These are phyloP conservation scores for Proliferodiscus dingleyae DNA, from an alignment of 2,329 filamentous ascomycete species.

Conservation along the genomic window DNA sequence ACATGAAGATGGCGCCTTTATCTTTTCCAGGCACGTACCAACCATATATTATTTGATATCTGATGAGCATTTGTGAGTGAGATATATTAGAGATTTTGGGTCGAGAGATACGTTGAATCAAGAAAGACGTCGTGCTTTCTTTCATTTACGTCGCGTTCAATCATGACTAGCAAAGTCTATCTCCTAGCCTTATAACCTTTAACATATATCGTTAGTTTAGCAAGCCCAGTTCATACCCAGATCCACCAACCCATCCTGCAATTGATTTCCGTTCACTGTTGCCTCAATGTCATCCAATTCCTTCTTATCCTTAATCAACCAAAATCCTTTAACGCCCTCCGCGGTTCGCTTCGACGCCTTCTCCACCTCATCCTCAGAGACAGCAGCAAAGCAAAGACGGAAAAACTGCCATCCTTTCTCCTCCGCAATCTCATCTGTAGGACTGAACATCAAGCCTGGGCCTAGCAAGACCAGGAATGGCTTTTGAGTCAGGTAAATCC, in stretches of 20 bases:
- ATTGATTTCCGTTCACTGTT: constrained; percentile 1
- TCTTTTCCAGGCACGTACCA: too few relatives aligned
- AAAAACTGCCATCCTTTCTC: constrained; percentile 65
- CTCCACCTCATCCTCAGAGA: constrained; percentile 65
- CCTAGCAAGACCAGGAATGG: constrained; percentile 66
- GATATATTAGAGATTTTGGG: too few relatives aligned
- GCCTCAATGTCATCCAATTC: constrained; percentile 53
- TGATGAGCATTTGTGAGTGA: too few relatives aligned
- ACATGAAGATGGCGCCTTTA: too few relatives aligned
- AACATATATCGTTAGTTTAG: constrained; percentile 7
- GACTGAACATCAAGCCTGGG: constrained; percentile 70
- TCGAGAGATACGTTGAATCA: too few relatives aligned
- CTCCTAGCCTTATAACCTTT: neutral
- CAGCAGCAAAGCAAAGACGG: constrained; percentile 80
- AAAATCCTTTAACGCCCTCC: constrained; percentile 68
- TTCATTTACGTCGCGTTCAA: neutral
- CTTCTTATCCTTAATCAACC: constrained; percentile 63
- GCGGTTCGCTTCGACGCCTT: constrained; percentile 59
- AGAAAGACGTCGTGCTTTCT: too few relatives aligned
- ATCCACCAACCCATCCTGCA: constrained; percentile 17
- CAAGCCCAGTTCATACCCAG: constrained; percentile 24
- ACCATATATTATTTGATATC: too few relatives aligned
- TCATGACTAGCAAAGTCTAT: too few relatives aligned
- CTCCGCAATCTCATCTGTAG: constrained; percentile 54
- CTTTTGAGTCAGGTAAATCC: constrained; percentile 65